These are phyloP conservation scores for Phytophthora multivora DNA, from an alignment of 352 stramenopile genomes.

Conservation along the genomic window DNA sequence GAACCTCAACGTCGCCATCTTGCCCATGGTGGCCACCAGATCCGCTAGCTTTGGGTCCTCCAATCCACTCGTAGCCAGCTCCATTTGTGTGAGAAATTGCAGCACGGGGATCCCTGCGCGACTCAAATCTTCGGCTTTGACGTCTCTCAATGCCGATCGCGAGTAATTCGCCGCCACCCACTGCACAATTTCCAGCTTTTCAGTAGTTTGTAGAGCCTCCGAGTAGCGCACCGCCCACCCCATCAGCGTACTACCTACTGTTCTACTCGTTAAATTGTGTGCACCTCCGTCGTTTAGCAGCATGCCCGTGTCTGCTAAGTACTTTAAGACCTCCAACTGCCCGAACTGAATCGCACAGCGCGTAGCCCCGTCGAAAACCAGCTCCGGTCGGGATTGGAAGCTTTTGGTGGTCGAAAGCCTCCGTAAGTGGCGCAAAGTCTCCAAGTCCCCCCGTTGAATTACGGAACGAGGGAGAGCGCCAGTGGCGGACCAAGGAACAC, in stretches of 20 bases:
- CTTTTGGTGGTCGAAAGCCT: conserved; percentile 25
- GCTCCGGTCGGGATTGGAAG: conserved; percentile 26
- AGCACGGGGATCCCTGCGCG: conserved; percentile 24
- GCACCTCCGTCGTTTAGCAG: conserved; percentile 1
- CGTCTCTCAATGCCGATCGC: conserved; percentile 13
- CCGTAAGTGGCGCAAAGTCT: conserved; percentile 19
- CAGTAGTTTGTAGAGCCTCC: conserved; percentile 2
- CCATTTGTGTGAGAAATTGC: conserved; percentile 13
- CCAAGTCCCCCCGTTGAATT: conserved; percentile 33
- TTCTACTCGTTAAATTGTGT: conserved; percentile 14
- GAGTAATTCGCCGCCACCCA: conserved; percentile 28
- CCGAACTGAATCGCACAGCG: conserved; percentile 41
- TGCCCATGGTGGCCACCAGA: conserved; percentile 30
- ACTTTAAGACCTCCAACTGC: conserved; percentile 30
- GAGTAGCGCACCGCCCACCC: conserved; percentile 37
- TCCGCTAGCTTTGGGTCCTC: conserved; percentile 31
- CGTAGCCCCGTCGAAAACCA: conserved; percentile 27
- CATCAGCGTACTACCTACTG: conserved; percentile 22
- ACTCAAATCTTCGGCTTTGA: conserved; percentile 39
- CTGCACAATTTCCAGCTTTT: conserved; percentile 36
- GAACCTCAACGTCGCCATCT: conserved; percentile 26
- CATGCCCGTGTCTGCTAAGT: conserved; percentile 18
- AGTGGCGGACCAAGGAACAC: conserved; percentile 27
- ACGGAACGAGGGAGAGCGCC: conserved; percentile 27
- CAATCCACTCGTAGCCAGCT: conserved; percentile 22